Conservation (phyloP, 148 eudicot genomes). For the Rhododendron ferrugineum region DNA sequence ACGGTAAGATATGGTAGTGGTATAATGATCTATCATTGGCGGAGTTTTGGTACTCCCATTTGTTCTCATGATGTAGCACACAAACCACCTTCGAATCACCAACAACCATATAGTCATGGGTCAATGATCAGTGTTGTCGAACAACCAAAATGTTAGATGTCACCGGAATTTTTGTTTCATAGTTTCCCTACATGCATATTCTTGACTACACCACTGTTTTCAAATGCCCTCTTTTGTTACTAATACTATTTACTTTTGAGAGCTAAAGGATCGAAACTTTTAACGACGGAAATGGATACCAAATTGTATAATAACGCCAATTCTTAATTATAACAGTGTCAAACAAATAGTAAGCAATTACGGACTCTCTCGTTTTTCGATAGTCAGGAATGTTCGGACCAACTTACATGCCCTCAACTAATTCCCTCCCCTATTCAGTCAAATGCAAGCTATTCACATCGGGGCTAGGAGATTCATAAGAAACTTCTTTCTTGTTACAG, state of each 20-base stretch:
- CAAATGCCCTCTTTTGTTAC: neutral
- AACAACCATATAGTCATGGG: neutral
- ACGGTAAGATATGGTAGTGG: neutral
- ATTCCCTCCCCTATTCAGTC: neutral
- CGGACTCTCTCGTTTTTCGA: neutral
- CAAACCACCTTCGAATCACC: neutral
- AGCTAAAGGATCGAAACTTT: neutral
- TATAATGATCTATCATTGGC: neutral
- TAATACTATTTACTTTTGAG: too few relatives aligned
- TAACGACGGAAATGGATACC: too few relatives aligned
- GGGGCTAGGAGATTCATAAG: too few relatives aligned
- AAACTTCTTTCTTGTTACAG: too few relatives aligned
- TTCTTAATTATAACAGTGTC: too few relatives aligned
- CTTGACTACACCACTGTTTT: neutral
- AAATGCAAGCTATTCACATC: too few relatives aligned
- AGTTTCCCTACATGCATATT: neutral
- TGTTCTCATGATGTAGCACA: neutral
- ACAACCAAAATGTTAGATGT: neutral
- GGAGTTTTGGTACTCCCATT: neutral
- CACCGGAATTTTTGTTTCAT: too few relatives aligned
- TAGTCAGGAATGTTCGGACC: neutral
- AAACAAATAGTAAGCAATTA: too few relatives aligned
- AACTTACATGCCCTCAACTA: neutral
- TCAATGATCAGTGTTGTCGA: too few relatives aligned
- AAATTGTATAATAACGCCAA: too few relatives aligned